Percentiles rank a stretch among this genome's conserved stretches.
These are phyloP conservation scores for Isabelozyma heimii DNA, from an alignment of 805 yeast species.

Conservation along the genomic window DNA sequence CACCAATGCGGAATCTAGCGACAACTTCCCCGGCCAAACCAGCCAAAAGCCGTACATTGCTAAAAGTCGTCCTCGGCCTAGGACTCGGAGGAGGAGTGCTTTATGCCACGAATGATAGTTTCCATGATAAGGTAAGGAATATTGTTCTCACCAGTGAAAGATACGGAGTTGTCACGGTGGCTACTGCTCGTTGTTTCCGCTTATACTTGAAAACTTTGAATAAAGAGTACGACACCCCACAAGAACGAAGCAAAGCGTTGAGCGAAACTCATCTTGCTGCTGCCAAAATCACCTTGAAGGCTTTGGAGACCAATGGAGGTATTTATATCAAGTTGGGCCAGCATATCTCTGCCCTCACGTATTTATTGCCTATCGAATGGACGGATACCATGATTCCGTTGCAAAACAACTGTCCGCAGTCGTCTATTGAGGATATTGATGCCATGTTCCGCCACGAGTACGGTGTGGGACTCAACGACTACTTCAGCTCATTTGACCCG, in stretches of 20 bases:
- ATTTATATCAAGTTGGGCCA: slow-evolving; percentile 93
- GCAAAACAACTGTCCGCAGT: slow-evolving; percentile 86
- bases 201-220: slow-evolving; percentile 61
- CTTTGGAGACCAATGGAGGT: slow-evolving; percentile 86
- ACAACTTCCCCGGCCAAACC: neutral
- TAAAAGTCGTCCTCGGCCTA: slow-evolving; percentile 25
- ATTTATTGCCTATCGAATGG: slow-evolving; percentile 91
- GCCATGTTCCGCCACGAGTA: slow-evolving; percentile 68
- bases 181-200: slow-evolving; percentile 71
- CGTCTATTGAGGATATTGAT: slow-evolving; percentile 66
- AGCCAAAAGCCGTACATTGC: slow-evolving; percentile 4
- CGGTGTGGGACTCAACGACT: slow-evolving; percentile 55
- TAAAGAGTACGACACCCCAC: slow-evolving; percentile 34
- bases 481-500: slow-evolving; percentile 64
- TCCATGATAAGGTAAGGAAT: slow-evolving; percentile 33
- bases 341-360: slow-evolving; percentile 89
- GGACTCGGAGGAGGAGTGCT: slow-evolving; percentile 26
- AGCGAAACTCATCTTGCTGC: slow-evolving; percentile 68
- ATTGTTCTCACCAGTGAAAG: slow-evolving; percentile 42
- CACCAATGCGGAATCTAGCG: neutral
- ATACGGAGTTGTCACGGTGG: slow-evolving; percentile 60
- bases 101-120: slow-evolving; percentile 35
- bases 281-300: slow-evolving; percentile 74
- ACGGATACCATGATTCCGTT: slow-evolving; percentile 90
- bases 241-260: slow-evolving; percentile 52